phyloP scores from a whole-genome alignment of 2,329 filamentous ascomycete species.

The Ascocoryne sarcoides region DNA sequence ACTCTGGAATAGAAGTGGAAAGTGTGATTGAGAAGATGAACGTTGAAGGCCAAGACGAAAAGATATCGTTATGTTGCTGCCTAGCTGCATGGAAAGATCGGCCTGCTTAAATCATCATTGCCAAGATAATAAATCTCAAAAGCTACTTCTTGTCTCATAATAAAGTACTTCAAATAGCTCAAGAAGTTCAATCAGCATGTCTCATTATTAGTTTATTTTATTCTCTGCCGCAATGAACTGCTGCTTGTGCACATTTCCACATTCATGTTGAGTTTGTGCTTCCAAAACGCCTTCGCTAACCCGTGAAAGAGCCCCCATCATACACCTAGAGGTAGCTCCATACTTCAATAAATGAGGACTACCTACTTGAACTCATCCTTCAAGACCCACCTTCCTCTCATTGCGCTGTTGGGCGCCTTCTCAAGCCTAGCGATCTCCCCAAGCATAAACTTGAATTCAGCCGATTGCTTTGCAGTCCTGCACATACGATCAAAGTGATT shows the following conservation, averaged over 20 bases:
- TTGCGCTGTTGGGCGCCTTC: conserved; percentile 28
- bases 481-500: conserved; percentile 85
- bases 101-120: too few species aligned
- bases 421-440: conserved; percentile 65
- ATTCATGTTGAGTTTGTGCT: background rate
- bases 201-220: background rate
- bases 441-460: conserved; percentile 75
- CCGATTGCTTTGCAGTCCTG: conserved; percentile 55
- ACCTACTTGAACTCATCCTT: conserved; percentile 29
- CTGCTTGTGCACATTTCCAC: background rate
- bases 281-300: conserved; percentile 13
- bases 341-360: background rate
- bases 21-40: too few species aligned
- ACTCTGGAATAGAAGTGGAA: too few species aligned
- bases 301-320: conserved; percentile 1
- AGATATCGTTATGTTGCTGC: too few species aligned
- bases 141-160: too few species aligned
- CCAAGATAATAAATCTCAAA: too few species aligned
- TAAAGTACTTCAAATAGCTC: too few species aligned
- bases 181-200: too few species aligned
- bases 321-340: background rate
- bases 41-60: too few species aligned
- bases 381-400: conserved; percentile 27
- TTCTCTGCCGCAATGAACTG: background rate
- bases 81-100: too few species aligned